Base-by-base conservation (phyloP, 2,329 filamentous ascomycete genomes). In the Onygenales sp. region DNA sequence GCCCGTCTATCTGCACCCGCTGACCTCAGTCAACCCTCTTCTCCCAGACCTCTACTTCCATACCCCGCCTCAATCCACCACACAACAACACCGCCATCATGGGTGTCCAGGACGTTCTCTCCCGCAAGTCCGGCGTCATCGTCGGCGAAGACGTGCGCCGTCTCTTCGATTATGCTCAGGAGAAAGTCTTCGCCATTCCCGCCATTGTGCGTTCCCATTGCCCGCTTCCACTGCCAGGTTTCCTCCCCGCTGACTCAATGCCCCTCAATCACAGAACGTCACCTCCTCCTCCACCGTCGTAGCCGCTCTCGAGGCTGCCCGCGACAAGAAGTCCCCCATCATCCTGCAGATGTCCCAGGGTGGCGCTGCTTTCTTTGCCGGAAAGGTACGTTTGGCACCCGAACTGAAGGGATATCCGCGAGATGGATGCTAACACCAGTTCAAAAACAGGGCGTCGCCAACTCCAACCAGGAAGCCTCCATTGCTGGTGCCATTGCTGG, bases 331-430 rank as follows among this genome's bases (percentile, higher is more conserved):
- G 74, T 81, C 88, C 57, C 93, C 93, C 65, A 85, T 96, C 75
- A 87, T 96, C 74, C 84, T 97, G 63, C 93, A 97, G 78, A 80
- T 88, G 66, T 94, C 88, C 65, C 88, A 97, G 76, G 93, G 93
- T 68, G 91, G 91, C 76, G 87, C 89, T 59, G 91, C 90, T 65
- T 95, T 85, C 82, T 95, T 95, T 70, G 88, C 87, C 65, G 90
- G 88, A 74, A 92, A 92, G 83, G 82, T 84, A 73, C 55, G 65
- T 59, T 49, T 47, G 42, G 27, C 33, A 37, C 9, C 32, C 6
- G 17, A 17, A 17, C 45, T n/a, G 8, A 6, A 33, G 10, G 32
- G 13, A 8, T 36, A 31, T 31, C 3, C 27, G 2, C 56, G 32
- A 54, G 36, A 50, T 44, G 37, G 17, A 9, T 14, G 40, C 33